Conservation (phyloP, 2,329 filamentous ascomycete genomes). For the Penicillium janthinellum region DNA sequence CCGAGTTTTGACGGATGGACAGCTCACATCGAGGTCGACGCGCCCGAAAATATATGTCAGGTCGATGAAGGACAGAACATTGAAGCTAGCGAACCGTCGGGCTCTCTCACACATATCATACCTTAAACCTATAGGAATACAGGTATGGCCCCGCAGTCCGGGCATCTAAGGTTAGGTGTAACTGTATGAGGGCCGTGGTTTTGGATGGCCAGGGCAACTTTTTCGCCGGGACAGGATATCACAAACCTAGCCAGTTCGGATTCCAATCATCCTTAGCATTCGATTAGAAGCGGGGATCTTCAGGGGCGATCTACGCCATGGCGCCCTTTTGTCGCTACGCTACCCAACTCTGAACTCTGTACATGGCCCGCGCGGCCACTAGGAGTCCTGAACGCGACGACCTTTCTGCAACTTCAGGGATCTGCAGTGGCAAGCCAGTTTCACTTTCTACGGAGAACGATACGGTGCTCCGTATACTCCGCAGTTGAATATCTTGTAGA, state of each 20-base stretch:
- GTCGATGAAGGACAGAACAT: too few relatives aligned
- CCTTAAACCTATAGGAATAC: too few relatives aligned
- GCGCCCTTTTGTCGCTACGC: background rate
- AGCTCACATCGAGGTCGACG: too few relatives aligned
- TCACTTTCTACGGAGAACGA: background rate
- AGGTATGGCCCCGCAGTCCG: too few relatives aligned
- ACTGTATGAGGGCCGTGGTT: too few relatives aligned
- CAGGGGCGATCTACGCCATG: conserved; percentile 1
- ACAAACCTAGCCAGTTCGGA: background rate
- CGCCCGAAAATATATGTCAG: too few relatives aligned
- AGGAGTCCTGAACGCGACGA: background rate
- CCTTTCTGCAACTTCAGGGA: background rate
- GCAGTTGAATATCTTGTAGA: background rate
- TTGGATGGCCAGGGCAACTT: background rate
- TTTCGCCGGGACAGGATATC: background rate
- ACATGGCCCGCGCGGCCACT: too few relatives aligned
- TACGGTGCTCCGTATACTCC: background rate
- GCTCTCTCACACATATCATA: too few relatives aligned
- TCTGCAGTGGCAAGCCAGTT: conserved; percentile 1
- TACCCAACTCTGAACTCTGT: too few relatives aligned
- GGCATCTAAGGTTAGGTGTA: too few relatives aligned
- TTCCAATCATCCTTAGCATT: background rate
- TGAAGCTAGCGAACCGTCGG: too few relatives aligned
- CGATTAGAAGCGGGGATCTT: background rate
- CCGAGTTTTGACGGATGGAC: too few relatives aligned